These are phyloP conservation scores for Pyrenochaeta sp. DNA, from an alignment of 2,329 filamentous ascomycete species.

Conservation along the genomic window DNA sequence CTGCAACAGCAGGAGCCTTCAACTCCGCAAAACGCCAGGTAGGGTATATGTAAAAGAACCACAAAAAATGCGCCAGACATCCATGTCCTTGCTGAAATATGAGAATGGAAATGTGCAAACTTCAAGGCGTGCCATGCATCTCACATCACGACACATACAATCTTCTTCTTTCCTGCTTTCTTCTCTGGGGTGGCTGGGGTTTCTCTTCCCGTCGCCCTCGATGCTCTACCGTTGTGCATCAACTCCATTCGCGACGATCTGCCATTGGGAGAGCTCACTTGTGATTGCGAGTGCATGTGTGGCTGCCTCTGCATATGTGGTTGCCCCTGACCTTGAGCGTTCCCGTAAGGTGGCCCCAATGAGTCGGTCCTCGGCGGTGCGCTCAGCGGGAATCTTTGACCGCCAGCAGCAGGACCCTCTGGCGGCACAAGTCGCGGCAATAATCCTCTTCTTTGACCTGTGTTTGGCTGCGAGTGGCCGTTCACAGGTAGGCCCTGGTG, in stretches of 20 bases:
- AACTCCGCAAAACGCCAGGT: not conserved
- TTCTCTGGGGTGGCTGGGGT: conserved; percentile 8
- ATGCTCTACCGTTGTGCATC: conserved; percentile 1
- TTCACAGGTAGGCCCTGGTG: conserved; percentile 1
- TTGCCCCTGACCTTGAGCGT: not conserved
- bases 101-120: not conserved
- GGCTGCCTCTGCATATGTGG: not conserved
- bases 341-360: not conserved
- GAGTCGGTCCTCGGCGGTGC: conserved; percentile 24
- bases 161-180: conserved; percentile 21
- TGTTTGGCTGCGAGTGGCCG: conserved; percentile 10
- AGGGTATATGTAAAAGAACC: conserved; percentile 6
- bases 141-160: conserved; percentile 29
- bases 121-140: too few species aligned
- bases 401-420: not conserved
- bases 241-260: not conserved
- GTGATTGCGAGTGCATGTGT: not conserved
- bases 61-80: not conserved
- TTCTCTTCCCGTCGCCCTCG: conserved; percentile 1
- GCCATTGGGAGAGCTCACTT: not conserved
- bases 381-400: conserved; percentile 21
- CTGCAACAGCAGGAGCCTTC: conserved; percentile 1
- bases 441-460: conserved; percentile 6
- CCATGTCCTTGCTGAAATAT: not conserved
- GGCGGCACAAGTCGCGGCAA: conserved; percentile 25